These are phyloP conservation scores for Tetraselmis chui DNA, from an alignment of 139 green algal species.

Conservation along the genomic window DNA sequence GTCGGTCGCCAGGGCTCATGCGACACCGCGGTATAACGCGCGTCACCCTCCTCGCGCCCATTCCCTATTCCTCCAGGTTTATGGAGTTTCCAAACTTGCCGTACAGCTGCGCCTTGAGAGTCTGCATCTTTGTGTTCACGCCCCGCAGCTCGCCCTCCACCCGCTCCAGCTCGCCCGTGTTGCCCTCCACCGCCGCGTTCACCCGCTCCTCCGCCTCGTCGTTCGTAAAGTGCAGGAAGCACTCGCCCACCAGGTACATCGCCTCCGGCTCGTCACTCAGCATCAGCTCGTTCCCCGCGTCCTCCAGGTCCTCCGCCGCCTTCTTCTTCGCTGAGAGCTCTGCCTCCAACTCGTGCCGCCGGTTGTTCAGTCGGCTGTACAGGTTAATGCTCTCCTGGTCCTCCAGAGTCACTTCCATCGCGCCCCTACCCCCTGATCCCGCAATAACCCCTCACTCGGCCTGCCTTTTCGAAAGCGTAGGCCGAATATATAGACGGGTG, in stretches of 20 bases:
- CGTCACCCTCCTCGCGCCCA: too few species aligned
- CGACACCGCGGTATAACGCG: too few species aligned
- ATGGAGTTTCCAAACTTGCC: constrained; percentile 70
- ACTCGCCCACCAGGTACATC: constrained; percentile 53
- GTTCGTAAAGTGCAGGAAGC: constrained; percentile 43
- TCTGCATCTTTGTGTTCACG: constrained; percentile 40
- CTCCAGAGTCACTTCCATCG: constrained; percentile 52
- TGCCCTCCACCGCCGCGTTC: constrained; percentile 5
- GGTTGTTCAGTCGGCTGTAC: constrained; percentile 67
- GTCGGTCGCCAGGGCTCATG: too few species aligned
- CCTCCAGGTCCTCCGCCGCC: constrained; percentile 60
- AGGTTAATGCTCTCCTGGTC: constrained; percentile 76
- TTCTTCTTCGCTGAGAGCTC: constrained; percentile 52
- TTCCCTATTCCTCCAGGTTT: constrained; percentile 70
- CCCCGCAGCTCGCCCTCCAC: constrained; percentile 38
- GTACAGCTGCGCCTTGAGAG: constrained; percentile 65
- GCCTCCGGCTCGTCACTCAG: constrained; percentile 63
- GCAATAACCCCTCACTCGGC: too few species aligned
- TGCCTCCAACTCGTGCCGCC: constrained; percentile 50
- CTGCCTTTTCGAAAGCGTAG: too few species aligned
- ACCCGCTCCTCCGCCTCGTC: constrained; percentile 52
- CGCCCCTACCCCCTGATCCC: not conserved
- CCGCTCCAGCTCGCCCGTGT: constrained; percentile 14
- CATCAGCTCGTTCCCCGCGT: constrained; percentile 75
- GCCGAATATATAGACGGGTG: too few species aligned